phyloP scores from a whole-genome alignment of 192 early-diverging fungal genomes.

The Coemansia javaensis region DNA sequence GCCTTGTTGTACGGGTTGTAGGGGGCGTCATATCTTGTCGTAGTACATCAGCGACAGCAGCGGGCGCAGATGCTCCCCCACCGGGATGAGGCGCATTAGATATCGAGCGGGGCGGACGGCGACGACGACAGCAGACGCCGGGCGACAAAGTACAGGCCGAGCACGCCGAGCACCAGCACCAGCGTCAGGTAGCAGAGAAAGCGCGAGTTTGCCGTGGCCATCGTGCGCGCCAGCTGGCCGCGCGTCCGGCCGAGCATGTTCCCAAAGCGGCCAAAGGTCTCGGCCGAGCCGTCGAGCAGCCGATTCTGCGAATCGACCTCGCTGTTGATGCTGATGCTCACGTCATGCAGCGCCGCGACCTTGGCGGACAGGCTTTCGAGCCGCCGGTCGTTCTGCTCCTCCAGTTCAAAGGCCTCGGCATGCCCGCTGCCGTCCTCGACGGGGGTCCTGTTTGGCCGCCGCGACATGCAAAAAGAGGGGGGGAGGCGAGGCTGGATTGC shows the following conservation, averaged over 20 bases:
- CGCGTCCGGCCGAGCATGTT: conserved; percentile 46
- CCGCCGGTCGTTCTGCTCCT: conserved; percentile 42
- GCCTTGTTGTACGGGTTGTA: too few species aligned
- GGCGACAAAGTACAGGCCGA: conserved; percentile 38
- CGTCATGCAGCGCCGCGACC: conserved; percentile 38
- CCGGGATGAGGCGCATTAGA: background rate
- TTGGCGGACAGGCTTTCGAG: conserved; percentile 42
- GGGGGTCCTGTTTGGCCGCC: conserved; percentile 37
- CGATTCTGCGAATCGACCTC: conserved; percentile 41
- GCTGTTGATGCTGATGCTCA: conserved; percentile 41
- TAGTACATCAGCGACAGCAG: too few species aligned
- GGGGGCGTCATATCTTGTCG: too few species aligned
- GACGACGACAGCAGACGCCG: conserved; percentile 20
- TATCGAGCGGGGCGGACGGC: background rate
- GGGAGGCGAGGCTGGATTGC: too few species aligned
- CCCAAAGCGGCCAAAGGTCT: conserved; percentile 44
- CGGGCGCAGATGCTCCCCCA: too few species aligned
- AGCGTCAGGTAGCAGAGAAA: conserved; percentile 41
- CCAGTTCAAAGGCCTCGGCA: conserved; percentile 41
- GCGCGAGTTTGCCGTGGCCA: conserved; percentile 35
- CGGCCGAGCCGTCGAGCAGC: conserved; percentile 27
- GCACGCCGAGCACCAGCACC: conserved; percentile 26
- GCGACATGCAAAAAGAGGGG: conserved; percentile 11
- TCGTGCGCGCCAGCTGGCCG: conserved; percentile 30
- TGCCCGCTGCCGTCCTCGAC: conserved; percentile 12